Percentiles rank a stretch among this genome's conserved stretches.
Evolutionary conservation across 192 early-diverging fungal species (phyloP).

Genomic region (Podochytrium sp.): DNA sequence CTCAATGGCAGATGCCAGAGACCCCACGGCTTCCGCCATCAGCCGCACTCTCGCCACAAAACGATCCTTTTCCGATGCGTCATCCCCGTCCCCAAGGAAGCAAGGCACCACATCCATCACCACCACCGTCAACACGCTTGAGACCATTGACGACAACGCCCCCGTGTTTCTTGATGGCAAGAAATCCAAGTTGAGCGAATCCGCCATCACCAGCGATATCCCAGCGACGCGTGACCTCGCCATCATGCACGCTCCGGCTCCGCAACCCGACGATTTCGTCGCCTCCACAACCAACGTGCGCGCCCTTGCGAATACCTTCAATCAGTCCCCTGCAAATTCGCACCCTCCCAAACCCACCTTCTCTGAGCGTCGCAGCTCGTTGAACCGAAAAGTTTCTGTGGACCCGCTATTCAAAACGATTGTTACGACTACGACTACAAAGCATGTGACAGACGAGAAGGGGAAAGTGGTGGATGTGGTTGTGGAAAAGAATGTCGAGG

Average conservation of each 20-base stretch:
- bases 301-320: neutral
- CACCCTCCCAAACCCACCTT: neutral
- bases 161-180: neutral
- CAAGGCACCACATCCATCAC: neutral
- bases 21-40: neutral
- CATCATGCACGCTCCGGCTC: neutral
- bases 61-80: neutral
- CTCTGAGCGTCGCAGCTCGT: neutral
- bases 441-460: neutral
- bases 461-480: neutral
- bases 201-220: neutral
- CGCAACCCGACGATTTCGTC: neutral
- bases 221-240: neutral
- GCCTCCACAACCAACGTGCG: neutral
- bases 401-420: neutral
- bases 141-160: neutral
- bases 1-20: neutral
- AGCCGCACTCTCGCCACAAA: neutral
- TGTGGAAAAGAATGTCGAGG: neutral
- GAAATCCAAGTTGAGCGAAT: neutral
- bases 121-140: neutral
- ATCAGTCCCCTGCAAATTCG: neutral
- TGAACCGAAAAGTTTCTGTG: neutral
- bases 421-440: constrained; percentile 1
- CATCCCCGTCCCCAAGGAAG: neutral